Evolutionary conservation across 306 rosid genomes (phyloP).

Genomic region (Dicorynia guianensis): DNA sequence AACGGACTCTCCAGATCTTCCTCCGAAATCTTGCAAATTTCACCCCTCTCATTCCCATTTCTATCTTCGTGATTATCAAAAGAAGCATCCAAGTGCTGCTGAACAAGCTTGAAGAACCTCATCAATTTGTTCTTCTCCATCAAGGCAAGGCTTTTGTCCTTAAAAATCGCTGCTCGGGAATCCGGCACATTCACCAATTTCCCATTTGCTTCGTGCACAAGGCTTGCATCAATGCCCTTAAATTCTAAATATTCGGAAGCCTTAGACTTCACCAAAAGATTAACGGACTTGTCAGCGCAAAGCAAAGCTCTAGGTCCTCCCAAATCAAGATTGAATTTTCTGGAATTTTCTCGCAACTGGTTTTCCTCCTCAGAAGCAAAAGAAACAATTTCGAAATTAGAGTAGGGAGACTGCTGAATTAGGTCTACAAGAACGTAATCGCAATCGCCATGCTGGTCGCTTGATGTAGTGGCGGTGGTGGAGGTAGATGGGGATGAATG

Average conservation of each 20-base stretch:
- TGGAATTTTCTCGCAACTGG: constrained; percentile 51
- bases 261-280: constrained; percentile 68
- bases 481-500: constrained; percentile 25
- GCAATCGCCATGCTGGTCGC: constrained; percentile 20
- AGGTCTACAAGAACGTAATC: constrained; percentile 54
- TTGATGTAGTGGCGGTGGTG: constrained; percentile 1
- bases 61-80: constrained; percentile 25
- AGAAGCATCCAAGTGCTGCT: constrained; percentile 64
- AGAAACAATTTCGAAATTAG: constrained; percentile 52
- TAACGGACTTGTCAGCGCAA: constrained; percentile 63
- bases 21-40: constrained; percentile 56
- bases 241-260: constrained; percentile 71
- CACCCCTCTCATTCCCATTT: constrained; percentile 38
- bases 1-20: constrained; percentile 86
- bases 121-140: constrained; percentile 83
- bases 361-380: constrained; percentile 50
- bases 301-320: constrained; percentile 83
- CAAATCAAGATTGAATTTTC: constrained; percentile 71
- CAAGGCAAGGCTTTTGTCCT: constrained; percentile 71
- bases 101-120: constrained; percentile 91
- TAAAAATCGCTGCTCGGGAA: constrained; percentile 87
- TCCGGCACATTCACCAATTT: constrained; percentile 74
- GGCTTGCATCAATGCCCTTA: constrained; percentile 75
- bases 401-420: constrained; percentile 43
- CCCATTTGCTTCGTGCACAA: constrained; percentile 56